phyloP scores from a whole-genome alignment of 306 rosid genomes.

The Begonia masoniana region DNA sequence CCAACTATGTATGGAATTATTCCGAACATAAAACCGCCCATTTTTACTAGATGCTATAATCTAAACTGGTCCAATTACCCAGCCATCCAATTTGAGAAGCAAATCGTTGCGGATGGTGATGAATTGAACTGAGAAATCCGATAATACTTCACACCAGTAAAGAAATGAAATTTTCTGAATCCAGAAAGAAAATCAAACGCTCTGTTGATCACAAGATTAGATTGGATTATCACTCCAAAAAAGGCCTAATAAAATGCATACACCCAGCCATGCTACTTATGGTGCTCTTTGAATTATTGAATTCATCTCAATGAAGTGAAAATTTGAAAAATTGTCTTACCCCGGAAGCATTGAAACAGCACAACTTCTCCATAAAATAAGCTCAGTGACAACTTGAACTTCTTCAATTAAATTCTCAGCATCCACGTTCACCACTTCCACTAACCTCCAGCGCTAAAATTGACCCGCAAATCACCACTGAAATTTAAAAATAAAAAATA shows the following conservation, averaged over 20 bases:
- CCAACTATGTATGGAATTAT: neutral
- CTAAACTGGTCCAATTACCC: neutral
- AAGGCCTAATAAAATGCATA: neutral
- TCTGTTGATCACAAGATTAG: neutral
- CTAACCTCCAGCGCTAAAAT: constrained; percentile 29
- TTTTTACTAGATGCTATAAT: neutral
- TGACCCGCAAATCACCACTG: constrained; percentile 30
- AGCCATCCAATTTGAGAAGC: neutral
- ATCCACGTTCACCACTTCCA: constrained; percentile 25
- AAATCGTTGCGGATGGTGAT: too few species aligned
- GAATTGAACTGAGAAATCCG: too few species aligned
- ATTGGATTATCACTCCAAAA: neutral
- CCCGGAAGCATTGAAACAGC: constrained; percentile 75
- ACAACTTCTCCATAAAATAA: constrained; percentile 47
- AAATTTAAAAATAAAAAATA: constrained; percentile 1
- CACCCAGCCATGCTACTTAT: too few species aligned
- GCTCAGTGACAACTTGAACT: constrained; percentile 15
- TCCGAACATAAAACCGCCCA: neutral
- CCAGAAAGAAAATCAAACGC: neutral
- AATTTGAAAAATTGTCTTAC: constrained; percentile 10
- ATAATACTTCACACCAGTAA: too few species aligned
- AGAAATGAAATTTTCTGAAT: too few species aligned
- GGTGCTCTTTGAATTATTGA: too few species aligned
- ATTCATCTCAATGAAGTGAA: neutral
- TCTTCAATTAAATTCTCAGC: constrained; percentile 26